phyloP scores from a whole-genome alignment of 1,139 yeast species.

The Yamadazyma trypodendri region DNA sequence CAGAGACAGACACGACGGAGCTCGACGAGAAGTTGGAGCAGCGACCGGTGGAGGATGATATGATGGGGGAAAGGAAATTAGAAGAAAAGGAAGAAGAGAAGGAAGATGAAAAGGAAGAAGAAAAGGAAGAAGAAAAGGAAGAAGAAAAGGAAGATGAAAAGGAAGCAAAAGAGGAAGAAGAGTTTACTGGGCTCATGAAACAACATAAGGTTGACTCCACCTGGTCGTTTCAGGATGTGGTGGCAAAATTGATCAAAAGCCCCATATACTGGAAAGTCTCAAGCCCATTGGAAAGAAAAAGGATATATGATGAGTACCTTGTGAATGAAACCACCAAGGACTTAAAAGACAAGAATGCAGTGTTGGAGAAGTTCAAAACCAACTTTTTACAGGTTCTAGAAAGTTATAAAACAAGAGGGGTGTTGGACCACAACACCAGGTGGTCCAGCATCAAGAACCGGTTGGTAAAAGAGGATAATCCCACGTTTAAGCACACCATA shows the following conservation, averaged over 20 bases:
- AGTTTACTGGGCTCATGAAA: conserved; percentile 53
- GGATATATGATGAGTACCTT: conserved; percentile 64
- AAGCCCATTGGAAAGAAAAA: conserved; percentile 61
- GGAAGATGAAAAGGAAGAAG: conserved; percentile 8
- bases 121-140: neutral
- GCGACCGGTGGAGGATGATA: conserved; percentile 9
- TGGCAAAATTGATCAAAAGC: conserved; percentile 56
- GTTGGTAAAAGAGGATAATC: conserved; percentile 56
- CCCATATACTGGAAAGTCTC: conserved; percentile 69
- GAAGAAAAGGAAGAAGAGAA: conserved; percentile 2
- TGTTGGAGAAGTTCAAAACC: conserved; percentile 53
- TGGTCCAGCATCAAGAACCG: conserved; percentile 59
- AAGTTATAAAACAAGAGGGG: conserved; percentile 27
- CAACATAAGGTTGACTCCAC: conserved; percentile 62
- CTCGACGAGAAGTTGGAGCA: conserved; percentile 5
- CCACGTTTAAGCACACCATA: conserved; percentile 63
- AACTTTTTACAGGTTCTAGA: conserved; percentile 53
- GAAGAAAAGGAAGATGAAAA: conserved; percentile 7
- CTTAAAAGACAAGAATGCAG: conserved; percentile 49
- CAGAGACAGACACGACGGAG: conserved; percentile 10
- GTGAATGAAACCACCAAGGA: conserved; percentile 55
- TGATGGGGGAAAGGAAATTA: conserved; percentile 7
- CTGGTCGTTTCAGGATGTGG: conserved; percentile 73
- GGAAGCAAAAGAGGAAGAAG: conserved; percentile 29
- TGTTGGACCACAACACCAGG: conserved; percentile 57